These are phyloP conservation scores for Epichloe baconii DNA, from an alignment of 2,329 filamentous ascomycete species.

Conservation along the genomic window DNA sequence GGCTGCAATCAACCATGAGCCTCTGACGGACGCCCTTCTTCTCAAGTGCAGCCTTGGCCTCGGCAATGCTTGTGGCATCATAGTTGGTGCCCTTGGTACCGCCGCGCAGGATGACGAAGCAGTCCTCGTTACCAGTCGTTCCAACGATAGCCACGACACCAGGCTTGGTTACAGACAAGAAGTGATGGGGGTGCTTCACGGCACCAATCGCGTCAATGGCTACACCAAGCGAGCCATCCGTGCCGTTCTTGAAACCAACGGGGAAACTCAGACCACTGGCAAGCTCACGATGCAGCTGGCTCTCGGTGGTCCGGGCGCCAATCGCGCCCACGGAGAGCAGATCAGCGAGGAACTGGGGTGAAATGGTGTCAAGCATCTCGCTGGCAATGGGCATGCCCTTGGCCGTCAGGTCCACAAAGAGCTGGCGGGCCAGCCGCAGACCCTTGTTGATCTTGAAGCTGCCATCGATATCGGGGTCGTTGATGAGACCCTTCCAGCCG, in stretches of 20 bases:
- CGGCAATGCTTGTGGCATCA: slow-evolving; percentile 70
- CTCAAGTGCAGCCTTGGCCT: slow-evolving; percentile 61
- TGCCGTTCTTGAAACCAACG: slow-evolving; percentile 99
- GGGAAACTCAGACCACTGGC: slow-evolving; percentile 93
- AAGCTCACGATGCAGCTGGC: slow-evolving; percentile 89
- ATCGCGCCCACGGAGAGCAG: slow-evolving; percentile 92
- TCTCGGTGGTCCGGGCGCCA: slow-evolving; percentile 90
- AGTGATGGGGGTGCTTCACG: slow-evolving; percentile 74
- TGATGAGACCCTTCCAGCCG: slow-evolving; percentile 98
- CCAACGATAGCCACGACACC: slow-evolving; percentile 89
- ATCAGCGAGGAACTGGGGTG: slow-evolving; percentile 92
- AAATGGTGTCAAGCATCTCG: slow-evolving; percentile 99
- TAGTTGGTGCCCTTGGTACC: slow-evolving; percentile 90
- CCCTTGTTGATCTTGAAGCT: slow-evolving; percentile 99
- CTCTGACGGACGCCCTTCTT: slow-evolving; percentile 62
- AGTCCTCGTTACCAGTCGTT: slow-evolving; percentile 89
- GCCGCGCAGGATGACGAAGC: slow-evolving; percentile 90
- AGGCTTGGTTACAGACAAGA: slow-evolving; percentile 97
- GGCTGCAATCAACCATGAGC: slow-evolving; percentile 97
- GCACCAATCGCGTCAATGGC: slow-evolving; percentile 93
- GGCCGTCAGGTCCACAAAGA: slow-evolving; percentile 82
- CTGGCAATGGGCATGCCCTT: slow-evolving; percentile 87
- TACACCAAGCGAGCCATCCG: slow-evolving; percentile 79
- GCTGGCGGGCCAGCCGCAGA: slow-evolving; percentile 75
- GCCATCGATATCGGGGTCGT: slow-evolving; percentile 95